Evolutionary conservation across 2,329 filamentous ascomycete species (phyloP).

Genomic region (Colletotrichum filicis): DNA sequence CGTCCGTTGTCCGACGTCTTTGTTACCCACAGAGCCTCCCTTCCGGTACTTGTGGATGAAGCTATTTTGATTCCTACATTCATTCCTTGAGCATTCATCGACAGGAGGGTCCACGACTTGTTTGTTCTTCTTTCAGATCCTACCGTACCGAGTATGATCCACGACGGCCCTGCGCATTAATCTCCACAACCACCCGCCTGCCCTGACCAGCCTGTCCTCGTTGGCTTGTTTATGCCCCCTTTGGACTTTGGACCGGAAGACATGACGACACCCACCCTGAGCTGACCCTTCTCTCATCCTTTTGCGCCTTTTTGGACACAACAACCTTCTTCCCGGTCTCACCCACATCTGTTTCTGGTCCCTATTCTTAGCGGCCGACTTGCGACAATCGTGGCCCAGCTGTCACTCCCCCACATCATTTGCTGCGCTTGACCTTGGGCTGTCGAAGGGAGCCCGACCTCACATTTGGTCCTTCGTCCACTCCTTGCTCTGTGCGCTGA

Average conservation of each 20-base stretch:
- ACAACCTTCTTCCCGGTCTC: constrained; percentile 17
- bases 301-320: constrained; percentile 17
- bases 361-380: background rate
- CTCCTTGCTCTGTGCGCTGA: constrained; percentile 31
- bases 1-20: background rate
- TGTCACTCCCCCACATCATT: constrained; percentile 1
- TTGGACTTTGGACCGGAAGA: constrained; percentile 27
- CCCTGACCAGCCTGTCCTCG: background rate
- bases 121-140: background rate
- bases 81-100: constrained; percentile 1
- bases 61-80: constrained; percentile 3
- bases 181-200: background rate
- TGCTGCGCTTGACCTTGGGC: constrained; percentile 26
- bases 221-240: constrained; percentile 13
- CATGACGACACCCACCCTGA: constrained; percentile 32
- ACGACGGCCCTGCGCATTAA: constrained; percentile 6
- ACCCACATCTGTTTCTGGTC: background rate
- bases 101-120: background rate
- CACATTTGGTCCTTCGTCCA: constrained; percentile 25
- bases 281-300: constrained; percentile 23
- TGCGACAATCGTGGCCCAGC: constrained; percentile 6
- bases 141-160: background rate
- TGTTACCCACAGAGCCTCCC: background rate
- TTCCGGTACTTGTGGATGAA: constrained; percentile 13
- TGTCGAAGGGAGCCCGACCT: constrained; percentile 29